Percentiles rank a stretch among this genome's conserved stretches.
phyloP scores from a whole-genome alignment of 2,329 filamentous ascomycete species.

The Blastomyces parvus region DNA sequence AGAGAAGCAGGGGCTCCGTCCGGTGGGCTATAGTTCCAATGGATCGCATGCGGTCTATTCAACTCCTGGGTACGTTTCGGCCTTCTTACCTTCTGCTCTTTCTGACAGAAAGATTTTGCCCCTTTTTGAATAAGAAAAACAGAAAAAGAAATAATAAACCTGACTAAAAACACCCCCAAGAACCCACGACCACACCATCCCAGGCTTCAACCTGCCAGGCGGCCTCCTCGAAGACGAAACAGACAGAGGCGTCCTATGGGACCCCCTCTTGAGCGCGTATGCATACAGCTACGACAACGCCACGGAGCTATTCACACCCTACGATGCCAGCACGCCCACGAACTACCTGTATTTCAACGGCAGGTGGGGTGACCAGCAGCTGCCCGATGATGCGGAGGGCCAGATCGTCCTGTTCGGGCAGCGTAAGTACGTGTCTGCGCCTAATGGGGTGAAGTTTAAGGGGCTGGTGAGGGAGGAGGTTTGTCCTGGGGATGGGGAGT shows the following conservation, averaged over 20 bases:
- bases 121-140: too few species aligned
- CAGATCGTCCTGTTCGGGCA: constrained; percentile 40
- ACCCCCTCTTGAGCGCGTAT: constrained; percentile 48
- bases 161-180: constrained; percentile 22
- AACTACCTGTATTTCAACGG: constrained; percentile 50
- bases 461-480: constrained; percentile 46
- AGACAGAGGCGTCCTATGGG: constrained; percentile 49
- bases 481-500: constrained; percentile 44
- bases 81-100: too few species aligned
- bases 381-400: constrained; percentile 41
- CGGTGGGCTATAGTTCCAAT: constrained; percentile 49
- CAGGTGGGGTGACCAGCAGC: constrained; percentile 53
- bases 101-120: too few species aligned
- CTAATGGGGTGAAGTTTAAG: constrained; percentile 54
- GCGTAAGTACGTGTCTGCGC: constrained; percentile 48
- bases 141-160: background rate
- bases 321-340: constrained; percentile 39
- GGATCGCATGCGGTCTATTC: constrained; percentile 59
- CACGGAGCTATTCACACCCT: constrained; percentile 39
- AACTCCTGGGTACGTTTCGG: constrained; percentile 35
- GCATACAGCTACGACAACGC: constrained; percentile 45
- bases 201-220: constrained; percentile 47
- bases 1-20: constrained; percentile 46
- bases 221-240: constrained; percentile 48
- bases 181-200: constrained; percentile 54